These are phyloP conservation scores for Withania somnifera DNA, from an alignment of 305 asterid species.

Conservation along the genomic window DNA sequence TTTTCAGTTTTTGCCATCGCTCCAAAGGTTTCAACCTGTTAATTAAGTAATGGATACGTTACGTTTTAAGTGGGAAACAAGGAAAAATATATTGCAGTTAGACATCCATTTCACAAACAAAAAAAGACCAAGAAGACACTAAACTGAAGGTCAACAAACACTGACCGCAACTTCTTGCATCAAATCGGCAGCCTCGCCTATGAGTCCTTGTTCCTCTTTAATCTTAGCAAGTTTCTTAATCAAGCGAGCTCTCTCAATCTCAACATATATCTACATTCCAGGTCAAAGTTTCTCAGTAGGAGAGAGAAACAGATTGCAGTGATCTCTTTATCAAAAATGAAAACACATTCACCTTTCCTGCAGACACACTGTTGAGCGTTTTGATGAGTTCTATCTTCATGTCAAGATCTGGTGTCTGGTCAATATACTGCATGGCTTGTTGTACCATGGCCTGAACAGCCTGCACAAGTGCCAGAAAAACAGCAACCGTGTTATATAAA, in stretches of 20 bases:
- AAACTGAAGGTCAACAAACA: background rate
- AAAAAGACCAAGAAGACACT: background rate
- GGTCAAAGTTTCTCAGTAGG: background rate
- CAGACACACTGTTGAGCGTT: conserved; percentile 81
- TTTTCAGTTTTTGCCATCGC: conserved; percentile 99
- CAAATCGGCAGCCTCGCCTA: conserved; percentile 87
- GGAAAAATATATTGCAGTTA: background rate
- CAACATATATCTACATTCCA: conserved; percentile 60
- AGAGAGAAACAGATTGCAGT: conserved; percentile 1
- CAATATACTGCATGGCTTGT: conserved; percentile 87
- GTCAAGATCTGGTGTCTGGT: conserved; percentile 85
- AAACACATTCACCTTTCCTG: conserved; percentile 61
- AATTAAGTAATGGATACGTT: background rate
- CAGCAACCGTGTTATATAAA: conserved; percentile 3
- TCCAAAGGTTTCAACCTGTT: conserved; percentile 93
- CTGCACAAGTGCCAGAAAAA: conserved; percentile 28
- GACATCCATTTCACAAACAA: background rate
- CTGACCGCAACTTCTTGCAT: conserved; percentile 98
- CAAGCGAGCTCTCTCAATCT: conserved; percentile 86
- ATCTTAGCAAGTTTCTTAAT: conserved; percentile 75
- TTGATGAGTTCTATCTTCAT: conserved; percentile 76
- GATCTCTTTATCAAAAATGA: background rate
- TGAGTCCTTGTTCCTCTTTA: conserved; percentile 71
- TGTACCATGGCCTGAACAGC: conserved; percentile 98
- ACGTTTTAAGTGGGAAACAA: background rate